These are phyloP conservation scores for Yamadazyma taylorii DNA, from an alignment of 1,139 yeast genomes.

Conservation along the genomic window DNA sequence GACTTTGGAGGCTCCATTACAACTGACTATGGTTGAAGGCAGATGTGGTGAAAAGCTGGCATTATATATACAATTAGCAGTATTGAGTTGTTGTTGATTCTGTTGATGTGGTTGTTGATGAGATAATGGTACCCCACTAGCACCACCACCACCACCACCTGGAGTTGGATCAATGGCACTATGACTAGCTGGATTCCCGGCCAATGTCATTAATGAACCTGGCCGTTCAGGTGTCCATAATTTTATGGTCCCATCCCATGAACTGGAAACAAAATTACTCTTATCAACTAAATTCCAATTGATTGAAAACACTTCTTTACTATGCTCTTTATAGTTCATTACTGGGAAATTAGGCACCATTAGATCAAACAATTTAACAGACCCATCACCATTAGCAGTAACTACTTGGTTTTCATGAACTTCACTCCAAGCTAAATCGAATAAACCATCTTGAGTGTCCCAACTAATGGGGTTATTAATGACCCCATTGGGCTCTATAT, in stretches of 20 bases:
- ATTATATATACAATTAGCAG: conserved; percentile 65
- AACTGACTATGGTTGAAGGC: conserved; percentile 67
- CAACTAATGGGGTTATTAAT: conserved; percentile 58
- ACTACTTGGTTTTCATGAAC: conserved; percentile 81
- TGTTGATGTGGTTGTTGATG: conserved; percentile 27
- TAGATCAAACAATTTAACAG: conserved; percentile 77
- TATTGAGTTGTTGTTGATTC: conserved; percentile 26
- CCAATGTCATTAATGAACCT: conserved; percentile 60
- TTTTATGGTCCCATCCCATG: conserved; percentile 92
- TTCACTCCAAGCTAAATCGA: conserved; percentile 90
- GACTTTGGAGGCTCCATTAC: conserved; percentile 76
- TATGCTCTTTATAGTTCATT: conserved; percentile 75
- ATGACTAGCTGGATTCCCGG: conserved; percentile 23
- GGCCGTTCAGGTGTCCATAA: conserved; percentile 65
- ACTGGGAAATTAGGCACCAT: conserved; percentile 70
- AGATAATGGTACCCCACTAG: conserved; percentile 32
- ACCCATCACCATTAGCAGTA: conserved; percentile 88
- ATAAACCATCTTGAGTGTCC: conserved; percentile 92
- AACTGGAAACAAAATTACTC: conserved; percentile 65
- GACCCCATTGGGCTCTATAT: conserved; percentile 65
- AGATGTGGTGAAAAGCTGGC: conserved; percentile 87
- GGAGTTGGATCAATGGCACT: background rate
- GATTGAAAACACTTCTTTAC: conserved; percentile 82
- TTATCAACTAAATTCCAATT: conserved; percentile 87
- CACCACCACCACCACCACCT: conserved; percentile 27